Evolutionary conservation across 768 basidiomycete genomes (phyloP).

Genomic region (Hygrophoropsis aurantiaca): DNA sequence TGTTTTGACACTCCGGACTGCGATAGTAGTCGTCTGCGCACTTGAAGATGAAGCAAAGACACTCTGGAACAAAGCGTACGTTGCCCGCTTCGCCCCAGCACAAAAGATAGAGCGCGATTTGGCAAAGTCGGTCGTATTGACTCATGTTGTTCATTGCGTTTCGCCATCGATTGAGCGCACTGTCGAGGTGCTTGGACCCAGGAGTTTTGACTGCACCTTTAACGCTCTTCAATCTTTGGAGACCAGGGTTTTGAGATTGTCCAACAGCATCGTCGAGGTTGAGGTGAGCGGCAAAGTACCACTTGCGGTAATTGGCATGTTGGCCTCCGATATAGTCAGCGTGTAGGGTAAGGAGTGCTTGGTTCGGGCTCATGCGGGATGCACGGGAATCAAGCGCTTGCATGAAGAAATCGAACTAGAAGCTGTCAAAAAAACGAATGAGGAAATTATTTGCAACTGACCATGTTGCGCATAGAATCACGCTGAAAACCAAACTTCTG

Average conservation of each 20-base stretch:
- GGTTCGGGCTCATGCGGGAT: slow-evolving; percentile 97
- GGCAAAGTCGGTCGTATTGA: slow-evolving; percentile 95
- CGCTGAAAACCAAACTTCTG: slow-evolving; percentile 99
- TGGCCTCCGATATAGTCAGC: slow-evolving; percentile 99
- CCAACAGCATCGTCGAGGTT: slow-evolving; percentile 99
- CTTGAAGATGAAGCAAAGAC: slow-evolving; percentile 99
- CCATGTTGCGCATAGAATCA: slow-evolving; percentile 96
- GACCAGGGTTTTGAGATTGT: slow-evolving; percentile 88
- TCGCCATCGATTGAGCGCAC: slow-evolving; percentile 92
- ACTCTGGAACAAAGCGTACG: slow-evolving; percentile 95
- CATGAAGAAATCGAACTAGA: slow-evolving; percentile 96
- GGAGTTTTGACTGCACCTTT: slow-evolving; percentile 55
- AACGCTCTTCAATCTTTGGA: slow-evolving; percentile 84
- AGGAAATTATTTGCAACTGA: slow-evolving; percentile 32
- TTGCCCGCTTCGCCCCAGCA: slow-evolving; percentile 99
- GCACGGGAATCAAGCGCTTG: slow-evolving; percentile 95
- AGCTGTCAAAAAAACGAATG: slow-evolving; percentile 1
- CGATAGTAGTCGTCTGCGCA: slow-evolving; percentile 99
- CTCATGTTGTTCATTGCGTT: slow-evolving; percentile 99
- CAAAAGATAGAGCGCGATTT: slow-evolving; percentile 92
- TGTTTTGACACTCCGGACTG: slow-evolving; percentile 95
- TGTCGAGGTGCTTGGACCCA: slow-evolving; percentile 83
- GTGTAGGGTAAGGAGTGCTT: slow-evolving; percentile 93
- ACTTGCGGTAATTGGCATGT: slow-evolving; percentile 98
- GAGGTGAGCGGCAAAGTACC: slow-evolving; percentile 99